Percentiles rank a stretch among this genome's conserved stretches.
Evolutionary conservation across 139 green algal genomes (phyloP).

Genomic region (Picochlorum sp.): DNA sequence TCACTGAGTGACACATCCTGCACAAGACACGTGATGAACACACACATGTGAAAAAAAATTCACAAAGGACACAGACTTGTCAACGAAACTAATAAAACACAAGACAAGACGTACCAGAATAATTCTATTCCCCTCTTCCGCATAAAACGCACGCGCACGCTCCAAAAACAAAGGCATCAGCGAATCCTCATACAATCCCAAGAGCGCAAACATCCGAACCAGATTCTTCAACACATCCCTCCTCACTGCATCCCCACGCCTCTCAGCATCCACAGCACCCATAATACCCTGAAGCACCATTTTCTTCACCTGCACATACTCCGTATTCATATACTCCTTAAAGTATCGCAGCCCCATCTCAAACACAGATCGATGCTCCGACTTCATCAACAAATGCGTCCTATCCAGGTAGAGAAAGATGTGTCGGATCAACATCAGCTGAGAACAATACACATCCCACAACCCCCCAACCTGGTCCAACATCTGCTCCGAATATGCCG

Average conservation of each 20-base stretch:
- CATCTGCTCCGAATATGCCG: conserved; percentile 45
- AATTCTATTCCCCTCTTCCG: conserved; percentile 50
- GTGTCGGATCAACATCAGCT: conserved; percentile 80
- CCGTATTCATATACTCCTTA: conserved; percentile 56
- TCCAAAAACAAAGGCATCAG: conserved; percentile 56
- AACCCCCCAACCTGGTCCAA: conserved; percentile 54
- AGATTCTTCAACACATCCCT: conserved; percentile 60
- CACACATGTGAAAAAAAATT: neutral
- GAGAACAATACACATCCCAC: conserved; percentile 73
- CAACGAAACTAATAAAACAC: conserved; percentile 27
- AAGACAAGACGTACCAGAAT: neutral
- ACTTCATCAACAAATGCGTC: conserved; percentile 71
- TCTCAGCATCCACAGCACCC: conserved; percentile 59
- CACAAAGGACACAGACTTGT: neutral
- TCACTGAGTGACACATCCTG: conserved; percentile 57
- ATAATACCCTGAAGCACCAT: conserved; percentile 60
- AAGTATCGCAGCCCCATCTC: conserved; percentile 89
- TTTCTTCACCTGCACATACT: conserved; percentile 46
- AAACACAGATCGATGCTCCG: conserved; percentile 65
- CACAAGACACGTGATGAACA: neutral
- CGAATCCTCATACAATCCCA: conserved; percentile 63
- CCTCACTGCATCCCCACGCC: conserved; percentile 68
- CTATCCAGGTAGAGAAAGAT: conserved; percentile 97
- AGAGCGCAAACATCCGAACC: conserved; percentile 57
- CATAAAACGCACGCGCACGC: conserved; percentile 40